These are phyloP conservation scores for Cairneyella variabilis DNA, from an alignment of 495 filamentous ascomycete genomes.

Conservation along the genomic window DNA sequence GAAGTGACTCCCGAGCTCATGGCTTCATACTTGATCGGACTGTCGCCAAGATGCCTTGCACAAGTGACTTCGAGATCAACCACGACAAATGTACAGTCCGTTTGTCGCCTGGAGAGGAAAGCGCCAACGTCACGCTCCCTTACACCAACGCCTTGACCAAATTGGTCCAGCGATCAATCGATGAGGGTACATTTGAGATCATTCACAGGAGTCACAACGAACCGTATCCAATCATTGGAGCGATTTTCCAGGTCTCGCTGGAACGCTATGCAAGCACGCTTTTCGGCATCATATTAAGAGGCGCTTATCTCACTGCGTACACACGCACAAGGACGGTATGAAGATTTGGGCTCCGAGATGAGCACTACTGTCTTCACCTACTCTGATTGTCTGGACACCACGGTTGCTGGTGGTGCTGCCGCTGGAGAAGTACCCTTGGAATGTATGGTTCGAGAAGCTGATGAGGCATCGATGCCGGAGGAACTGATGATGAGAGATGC, in stretches of 20 bases:
- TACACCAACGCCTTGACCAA: conserved; percentile 31
- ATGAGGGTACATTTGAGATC: conserved; percentile 33
- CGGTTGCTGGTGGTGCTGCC: conserved; percentile 51
- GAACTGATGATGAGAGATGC: conserved; percentile 28
- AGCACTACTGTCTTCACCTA: conserved; percentile 42
- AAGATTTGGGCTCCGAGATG: conserved; percentile 51
- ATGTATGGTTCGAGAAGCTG: conserved; percentile 48
- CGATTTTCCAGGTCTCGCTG: conserved; percentile 35
- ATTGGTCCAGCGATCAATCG: conserved; percentile 34
- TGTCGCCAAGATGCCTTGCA: conserved; percentile 45
- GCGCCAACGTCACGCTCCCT: conserved; percentile 8
- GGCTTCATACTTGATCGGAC: conserved; percentile 38
- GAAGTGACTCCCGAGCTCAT: conserved; percentile 34
- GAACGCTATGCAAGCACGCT: conserved; percentile 44
- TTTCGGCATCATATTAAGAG: conserved; percentile 47
- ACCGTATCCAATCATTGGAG: conserved; percentile 41
- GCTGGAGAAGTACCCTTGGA: conserved; percentile 39
- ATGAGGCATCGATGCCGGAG: conserved; percentile 42
- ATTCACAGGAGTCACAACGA: conserved; percentile 42
- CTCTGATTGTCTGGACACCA: conserved; percentile 49
- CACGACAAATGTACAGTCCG: conserved; percentile 30
- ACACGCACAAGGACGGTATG: conserved; percentile 24
- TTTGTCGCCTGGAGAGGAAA: conserved; percentile 28
- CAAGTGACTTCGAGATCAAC: conserved; percentile 31
- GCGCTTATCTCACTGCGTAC: conserved; percentile 49